These are phyloP conservation scores for Cystobasidium sp. DNA, from an alignment of 1,284 basidiomycete genomes.

Conservation along the genomic window DNA sequence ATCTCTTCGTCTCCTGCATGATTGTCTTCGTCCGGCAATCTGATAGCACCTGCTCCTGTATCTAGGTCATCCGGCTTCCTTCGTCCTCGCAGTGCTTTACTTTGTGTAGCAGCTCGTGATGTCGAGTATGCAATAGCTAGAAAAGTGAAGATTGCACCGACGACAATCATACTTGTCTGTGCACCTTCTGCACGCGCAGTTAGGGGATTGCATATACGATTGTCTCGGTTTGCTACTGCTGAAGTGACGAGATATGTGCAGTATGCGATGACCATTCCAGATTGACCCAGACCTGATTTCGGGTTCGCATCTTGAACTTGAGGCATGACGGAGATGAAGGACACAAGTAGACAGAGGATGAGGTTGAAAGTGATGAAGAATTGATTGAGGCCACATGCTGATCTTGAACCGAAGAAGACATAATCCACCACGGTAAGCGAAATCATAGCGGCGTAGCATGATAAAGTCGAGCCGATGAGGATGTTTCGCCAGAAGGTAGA, in stretches of 20 bases:
- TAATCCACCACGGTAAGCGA: slow-evolving; percentile 85
- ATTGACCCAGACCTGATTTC: slow-evolving; percentile 90
- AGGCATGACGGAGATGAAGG: slow-evolving; percentile 81
- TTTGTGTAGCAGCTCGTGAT: slow-evolving; percentile 92
- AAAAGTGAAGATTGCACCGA: slow-evolving; percentile 96
- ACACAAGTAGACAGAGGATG: slow-evolving; percentile 76
- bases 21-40: slow-evolving; percentile 63
- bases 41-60: slow-evolving; percentile 62
- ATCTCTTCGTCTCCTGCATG: slow-evolving; percentile 63
- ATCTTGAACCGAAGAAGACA: slow-evolving; percentile 80
- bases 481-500: slow-evolving; percentile 97
- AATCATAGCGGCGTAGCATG: slow-evolving; percentile 82
- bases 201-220: slow-evolving; percentile 84
- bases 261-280: slow-evolving; percentile 94
- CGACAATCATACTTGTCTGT: slow-evolving; percentile 81
- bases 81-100: slow-evolving; percentile 81
- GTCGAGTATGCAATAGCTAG: slow-evolving; percentile 97
- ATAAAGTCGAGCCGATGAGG: slow-evolving; percentile 87
- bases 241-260: slow-evolving; percentile 95
- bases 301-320: slow-evolving; percentile 91
- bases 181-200: slow-evolving; percentile 68
- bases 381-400: slow-evolving; percentile 84
- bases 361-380: slow-evolving; percentile 97
- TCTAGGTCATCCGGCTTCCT: slow-evolving; percentile 62
- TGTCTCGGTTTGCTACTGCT: slow-evolving; percentile 89